Evolutionary conservation across 768 basidiomycete genomes (phyloP), one percentile per base, ranked within the genome.

Genomic region (Dentipellis fragilis): DNA sequence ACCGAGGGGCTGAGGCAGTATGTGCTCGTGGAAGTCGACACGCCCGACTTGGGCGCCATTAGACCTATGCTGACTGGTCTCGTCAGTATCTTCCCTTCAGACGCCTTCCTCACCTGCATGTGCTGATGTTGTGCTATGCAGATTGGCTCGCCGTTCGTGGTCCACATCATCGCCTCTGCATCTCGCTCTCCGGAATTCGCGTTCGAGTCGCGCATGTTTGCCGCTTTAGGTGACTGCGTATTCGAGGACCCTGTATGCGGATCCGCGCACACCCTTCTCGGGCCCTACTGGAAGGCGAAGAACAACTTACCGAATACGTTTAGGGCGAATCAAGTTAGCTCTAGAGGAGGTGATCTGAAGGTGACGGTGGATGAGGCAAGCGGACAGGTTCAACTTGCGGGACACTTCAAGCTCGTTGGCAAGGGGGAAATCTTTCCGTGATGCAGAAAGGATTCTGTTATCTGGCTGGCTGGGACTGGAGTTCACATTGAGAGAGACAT

Each of bases 201-300:
- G 16, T 68, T 69, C 47, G 57, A 62, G 34, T 68, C 68, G 14
- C 64, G 69, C 17, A 64, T 67, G n/a, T 70, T 71, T 48, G 65
- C 48, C 1, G 59, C 66, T 1, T 47, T 51, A 10, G 39, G 54
- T 5, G 69, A 64, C 0, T 21, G 65, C 3, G 37, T 42, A 11
- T 21, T 37, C 5, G 69, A 70, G 34, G 70, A 71, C 49, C 68
- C 69, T 10, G 69, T 69, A 17, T 66, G 64, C 29, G 69, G 70
- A 1, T 66, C 64, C 2, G 67, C 67, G 2, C 67, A 69, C 51
- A 58, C 62, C 7, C 37, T 66, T 2, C 53, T 68, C 16, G 61
- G 62, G n/a, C 62, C 65, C 1, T 71, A 67, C 59, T 71, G 67
- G 74, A 51, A 49, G 40, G 17, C 7, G 3, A 39, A 48, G 42